Base-by-base conservation (phyloP, 305 asterid species). In the Galium porrigens region DNA sequence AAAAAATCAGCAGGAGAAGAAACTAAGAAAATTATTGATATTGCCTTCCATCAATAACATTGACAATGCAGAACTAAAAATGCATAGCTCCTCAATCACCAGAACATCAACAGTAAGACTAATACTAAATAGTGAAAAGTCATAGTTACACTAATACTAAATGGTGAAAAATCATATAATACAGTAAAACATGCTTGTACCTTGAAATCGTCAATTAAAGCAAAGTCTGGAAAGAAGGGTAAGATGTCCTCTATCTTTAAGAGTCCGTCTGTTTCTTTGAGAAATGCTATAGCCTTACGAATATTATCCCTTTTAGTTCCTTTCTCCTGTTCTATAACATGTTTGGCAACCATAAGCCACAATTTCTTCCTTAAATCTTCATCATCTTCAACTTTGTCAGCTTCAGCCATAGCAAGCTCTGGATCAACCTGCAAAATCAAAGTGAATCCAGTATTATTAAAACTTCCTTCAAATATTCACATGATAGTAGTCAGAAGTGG, bases 331-430 rank as follows among this genome's bases (percentile, higher is more conserved):
- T 84, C 83, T 72, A 92, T 79, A 74, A 89, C 99, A 81, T 92
- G 96, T 74, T 89, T 92, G 70, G 99, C 99, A 76, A 89, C 87
- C 96, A 89, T 87, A 59, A 89, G 95, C 99, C 99, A 92, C 42
- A 92, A 90, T 73, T 89, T 92, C 81, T 89, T 92, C 81, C 96
- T 81, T 72, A 89, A 76, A 76, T 92, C 99, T 76, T 87, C 96
- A 70, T 92, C 99, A 80, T 89, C 99, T 80, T 92, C 99, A 64
- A 92, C 97, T 76, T 87, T 92, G 79, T 92, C 99, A 42, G 96
- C 97, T 82, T 92, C 99, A 62, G 99, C 99, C 99, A 84, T 92
- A 18, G 99, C 99, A 64, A 92, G 92, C 81, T 89, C 99, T 36
- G 87, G 87, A 82, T 92, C 99, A 63, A 92, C 96, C 98, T 92